phyloP scores from a whole-genome alignment of 306 rosid genomes.

The Begonia peltatifolia region DNA sequence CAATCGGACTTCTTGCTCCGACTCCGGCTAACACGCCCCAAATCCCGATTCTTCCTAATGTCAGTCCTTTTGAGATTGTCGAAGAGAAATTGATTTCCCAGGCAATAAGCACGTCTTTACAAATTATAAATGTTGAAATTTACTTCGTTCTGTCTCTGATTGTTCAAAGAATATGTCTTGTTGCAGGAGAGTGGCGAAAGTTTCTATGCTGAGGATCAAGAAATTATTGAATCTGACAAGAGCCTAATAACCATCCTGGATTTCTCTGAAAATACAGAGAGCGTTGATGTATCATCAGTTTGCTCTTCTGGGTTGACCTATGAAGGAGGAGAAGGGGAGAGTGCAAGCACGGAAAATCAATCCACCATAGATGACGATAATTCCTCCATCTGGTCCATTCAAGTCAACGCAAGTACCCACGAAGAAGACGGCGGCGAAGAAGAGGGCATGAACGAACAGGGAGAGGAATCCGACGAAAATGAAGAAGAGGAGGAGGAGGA shows the following conservation, averaged over 20 bases:
- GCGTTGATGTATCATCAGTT: constrained; percentile 23
- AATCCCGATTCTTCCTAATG: constrained; percentile 20
- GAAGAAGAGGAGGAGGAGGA: constrained; percentile 16
- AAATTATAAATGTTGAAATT: background rate
- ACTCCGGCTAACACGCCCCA: constrained; percentile 90
- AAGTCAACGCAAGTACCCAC: constrained; percentile 57
- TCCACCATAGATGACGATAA: constrained; percentile 46
- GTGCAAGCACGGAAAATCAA: constrained; percentile 14
- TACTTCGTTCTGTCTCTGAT: background rate
- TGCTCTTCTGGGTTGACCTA: constrained; percentile 39
- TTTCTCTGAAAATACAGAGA: constrained; percentile 69
- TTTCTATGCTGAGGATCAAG: constrained; percentile 27
- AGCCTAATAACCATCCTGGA: constrained; percentile 46
- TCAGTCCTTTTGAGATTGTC: constrained; percentile 23
- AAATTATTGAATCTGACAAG: constrained; percentile 37
- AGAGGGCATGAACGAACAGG: constrained; percentile 15
- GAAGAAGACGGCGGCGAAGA: constrained; percentile 43
- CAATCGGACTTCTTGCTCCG: constrained; percentile 54
- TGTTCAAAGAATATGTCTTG: background rate
- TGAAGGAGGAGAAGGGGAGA: constrained; percentile 13
- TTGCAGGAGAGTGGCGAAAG: constrained; percentile 26
- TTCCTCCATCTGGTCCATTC: constrained; percentile 79
- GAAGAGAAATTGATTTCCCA: constrained; percentile 45
- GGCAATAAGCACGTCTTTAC: constrained; percentile 18
- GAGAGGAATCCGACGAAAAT: constrained; percentile 5